phyloP scores from a whole-genome alignment of 1,284 basidiomycete species.

The Anthracocystis walkeri region DNA sequence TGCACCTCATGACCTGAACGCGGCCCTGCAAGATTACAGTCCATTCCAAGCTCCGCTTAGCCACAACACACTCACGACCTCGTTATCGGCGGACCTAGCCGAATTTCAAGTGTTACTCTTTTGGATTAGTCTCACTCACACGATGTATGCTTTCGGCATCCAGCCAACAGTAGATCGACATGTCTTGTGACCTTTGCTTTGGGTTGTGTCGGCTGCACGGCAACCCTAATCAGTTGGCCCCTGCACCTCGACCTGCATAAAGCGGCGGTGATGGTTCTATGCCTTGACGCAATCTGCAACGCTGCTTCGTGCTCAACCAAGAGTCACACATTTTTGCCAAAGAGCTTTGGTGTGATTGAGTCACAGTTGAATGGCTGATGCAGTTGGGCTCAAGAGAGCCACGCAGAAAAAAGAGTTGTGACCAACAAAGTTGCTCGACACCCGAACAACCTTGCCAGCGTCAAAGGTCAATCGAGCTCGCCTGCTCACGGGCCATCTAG shows the following conservation, averaged over 20 bases:
- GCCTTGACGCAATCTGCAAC: not conserved
- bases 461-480: not conserved
- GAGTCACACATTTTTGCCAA: too few relatives aligned
- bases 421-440: not conserved
- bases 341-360: not conserved
- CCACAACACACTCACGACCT: not conserved
- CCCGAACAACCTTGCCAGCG: not conserved
- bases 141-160: not conserved
- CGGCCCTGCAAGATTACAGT: constrained; percentile 24
- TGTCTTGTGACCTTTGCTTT: constrained; percentile 35
- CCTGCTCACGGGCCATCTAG: not conserved
- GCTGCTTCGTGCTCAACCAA: not conserved
- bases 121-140: constrained; percentile 10
- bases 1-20: constrained; percentile 32
- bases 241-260: constrained; percentile 24
- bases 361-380: not conserved
- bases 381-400: not conserved
- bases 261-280: not conserved
- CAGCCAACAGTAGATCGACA: not conserved
- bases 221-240: constrained; percentile 23
- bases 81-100: constrained; percentile 13
- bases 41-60: constrained; percentile 6
- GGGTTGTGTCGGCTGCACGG: constrained; percentile 5
- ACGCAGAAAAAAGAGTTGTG: not conserved
- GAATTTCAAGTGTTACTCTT: not conserved